These are phyloP conservation scores for Tephrocybe sp. DNA, from an alignment of 768 basidiomycete species.

Conservation along the genomic window DNA sequence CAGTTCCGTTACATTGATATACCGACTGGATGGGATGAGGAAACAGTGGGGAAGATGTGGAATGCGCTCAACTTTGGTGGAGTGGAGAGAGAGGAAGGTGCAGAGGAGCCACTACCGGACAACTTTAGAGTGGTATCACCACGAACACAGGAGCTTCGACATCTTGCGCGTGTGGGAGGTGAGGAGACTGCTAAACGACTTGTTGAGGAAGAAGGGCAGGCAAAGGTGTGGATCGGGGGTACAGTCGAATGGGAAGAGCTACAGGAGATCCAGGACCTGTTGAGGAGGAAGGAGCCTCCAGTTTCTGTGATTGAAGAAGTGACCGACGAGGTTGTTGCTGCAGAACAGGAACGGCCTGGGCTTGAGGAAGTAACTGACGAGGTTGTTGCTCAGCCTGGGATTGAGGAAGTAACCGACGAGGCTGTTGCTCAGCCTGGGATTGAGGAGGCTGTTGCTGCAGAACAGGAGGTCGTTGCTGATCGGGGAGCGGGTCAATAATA, in stretches of 20 bases:
- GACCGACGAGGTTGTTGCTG: neutral
- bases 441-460: neutral
- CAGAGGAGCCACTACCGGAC: constrained; percentile 28
- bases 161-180: constrained; percentile 45
- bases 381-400: neutral
- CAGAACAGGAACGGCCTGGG: neutral
- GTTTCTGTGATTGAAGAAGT: neutral
- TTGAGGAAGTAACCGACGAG: neutral
- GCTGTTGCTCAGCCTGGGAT: neutral
- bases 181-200: constrained; percentile 36
- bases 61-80: constrained; percentile 40
- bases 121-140: constrained; percentile 34
- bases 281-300: neutral
- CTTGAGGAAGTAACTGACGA: neutral
- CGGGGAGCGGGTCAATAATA: neutral
- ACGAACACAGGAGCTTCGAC: constrained; percentile 39
- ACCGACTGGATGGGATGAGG: constrained; percentile 45
- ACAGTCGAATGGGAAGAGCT: constrained; percentile 10
- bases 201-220: constrained; percentile 36
- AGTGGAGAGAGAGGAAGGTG: constrained; percentile 14
- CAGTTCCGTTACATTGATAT: constrained; percentile 45
- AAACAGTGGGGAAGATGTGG: constrained; percentile 47
- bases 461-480: neutral
- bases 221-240: constrained; percentile 41
- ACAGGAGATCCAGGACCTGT: neutral